These are phyloP conservation scores for Colletotrichum theobromicola DNA, from an alignment of 2,329 filamentous ascomycete species.

Conservation along the genomic window DNA sequence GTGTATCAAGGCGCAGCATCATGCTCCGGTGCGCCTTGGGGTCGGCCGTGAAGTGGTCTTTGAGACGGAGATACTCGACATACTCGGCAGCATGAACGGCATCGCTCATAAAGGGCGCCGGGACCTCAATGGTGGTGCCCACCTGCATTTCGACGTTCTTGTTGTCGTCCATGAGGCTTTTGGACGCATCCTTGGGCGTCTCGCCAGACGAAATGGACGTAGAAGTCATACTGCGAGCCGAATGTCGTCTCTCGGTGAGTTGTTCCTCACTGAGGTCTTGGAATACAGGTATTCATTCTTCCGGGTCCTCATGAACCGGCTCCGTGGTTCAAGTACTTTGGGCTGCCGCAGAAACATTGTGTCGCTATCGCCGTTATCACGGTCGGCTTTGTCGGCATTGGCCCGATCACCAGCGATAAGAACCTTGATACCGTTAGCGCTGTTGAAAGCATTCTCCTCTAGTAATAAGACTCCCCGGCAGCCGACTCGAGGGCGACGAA, in stretches of 20 bases:
- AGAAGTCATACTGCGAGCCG: not conserved
- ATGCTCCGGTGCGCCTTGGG: not conserved
- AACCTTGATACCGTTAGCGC: not conserved
- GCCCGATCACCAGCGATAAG: not conserved
- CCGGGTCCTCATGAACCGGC: not conserved
- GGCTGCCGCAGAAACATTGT: not conserved
- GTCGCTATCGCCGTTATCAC: not conserved
- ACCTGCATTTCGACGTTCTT: not conserved
- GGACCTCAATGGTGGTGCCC: not conserved
- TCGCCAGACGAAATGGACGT: not conserved
- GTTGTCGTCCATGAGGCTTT: not conserved
- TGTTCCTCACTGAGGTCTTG: not conserved
- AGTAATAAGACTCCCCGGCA: not conserved
- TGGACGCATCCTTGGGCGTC: not conserved
- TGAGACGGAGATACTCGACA: not conserved
- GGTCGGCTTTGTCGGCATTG: not conserved
- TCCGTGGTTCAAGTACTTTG: not conserved
- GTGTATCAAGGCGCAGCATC: not conserved
- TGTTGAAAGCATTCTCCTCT: not conserved
- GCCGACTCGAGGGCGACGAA: not conserved
- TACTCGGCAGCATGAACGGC: not conserved
- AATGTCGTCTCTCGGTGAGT: not conserved
- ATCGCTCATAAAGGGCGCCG: not conserved
- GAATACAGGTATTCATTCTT: not conserved
- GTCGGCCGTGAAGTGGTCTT: not conserved